phyloP scores from a whole-genome alignment of 2,329 filamentous ascomycete genomes.

The Aspergillus brunneoviolaceus region DNA sequence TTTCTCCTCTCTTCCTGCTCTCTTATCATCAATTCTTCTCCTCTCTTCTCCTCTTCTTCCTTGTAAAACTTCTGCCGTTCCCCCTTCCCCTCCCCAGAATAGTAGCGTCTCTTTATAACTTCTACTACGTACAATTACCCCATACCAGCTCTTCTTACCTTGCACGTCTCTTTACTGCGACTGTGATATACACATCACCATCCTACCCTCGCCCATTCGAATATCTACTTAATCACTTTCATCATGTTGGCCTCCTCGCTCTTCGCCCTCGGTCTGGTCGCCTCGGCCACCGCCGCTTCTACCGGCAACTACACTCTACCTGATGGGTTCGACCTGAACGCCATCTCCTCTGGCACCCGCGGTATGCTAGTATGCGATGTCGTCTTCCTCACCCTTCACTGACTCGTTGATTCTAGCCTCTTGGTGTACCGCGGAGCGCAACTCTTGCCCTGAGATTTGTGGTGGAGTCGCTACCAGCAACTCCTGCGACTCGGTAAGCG shows the following conservation, averaged over 20 bases:
- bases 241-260: constrained; percentile 10
- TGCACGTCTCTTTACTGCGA: constrained; percentile 1
- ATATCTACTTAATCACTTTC: not conserved
- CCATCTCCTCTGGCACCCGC: constrained; percentile 4
- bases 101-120: not conserved
- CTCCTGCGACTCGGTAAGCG: constrained; percentile 58
- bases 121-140: not conserved
- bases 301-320: constrained; percentile 15
- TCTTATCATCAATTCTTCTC: not conserved
- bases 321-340: constrained; percentile 9
- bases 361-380: constrained; percentile 1
- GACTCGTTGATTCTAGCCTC: constrained; percentile 33
- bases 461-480: constrained; percentile 51
- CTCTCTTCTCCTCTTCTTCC: not conserved
- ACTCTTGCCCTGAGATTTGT: constrained; percentile 62
- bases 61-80: not conserved
- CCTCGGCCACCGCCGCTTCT: constrained; percentile 6
- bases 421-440: constrained; percentile 61
- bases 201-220: not conserved
- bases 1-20: not conserved
- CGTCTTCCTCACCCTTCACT: not conserved
- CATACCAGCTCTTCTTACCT: not conserved
- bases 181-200: not conserved
- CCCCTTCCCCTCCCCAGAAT: not conserved
- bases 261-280: constrained; percentile 8